A percentile compares a stretch with the other conserved stretches of the same genome.
Evolutionary conservation across 805 yeast genomes (phyloP).

Genomic region (Cyberlindnera maritima): DNA sequence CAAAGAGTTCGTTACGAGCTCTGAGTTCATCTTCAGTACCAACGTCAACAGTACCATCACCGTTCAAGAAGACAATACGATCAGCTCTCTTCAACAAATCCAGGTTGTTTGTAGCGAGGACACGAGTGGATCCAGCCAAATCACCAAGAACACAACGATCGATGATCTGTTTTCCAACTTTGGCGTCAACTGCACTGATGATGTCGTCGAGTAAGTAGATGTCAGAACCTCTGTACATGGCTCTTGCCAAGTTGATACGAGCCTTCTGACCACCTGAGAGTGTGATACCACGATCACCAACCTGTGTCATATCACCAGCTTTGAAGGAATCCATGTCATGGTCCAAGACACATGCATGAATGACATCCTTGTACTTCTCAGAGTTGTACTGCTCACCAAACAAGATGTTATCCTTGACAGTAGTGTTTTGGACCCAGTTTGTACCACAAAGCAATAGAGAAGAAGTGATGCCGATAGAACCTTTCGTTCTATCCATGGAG

Average conservation of each 20-base stretch:
- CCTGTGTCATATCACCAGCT: constrained; percentile 74
- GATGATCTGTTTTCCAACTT: constrained; percentile 71
- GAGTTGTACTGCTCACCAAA: constrained; percentile 60
- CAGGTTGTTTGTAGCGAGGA: constrained; percentile 82
- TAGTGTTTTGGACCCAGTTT: constrained; percentile 81
- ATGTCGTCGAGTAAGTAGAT: constrained; percentile 61
- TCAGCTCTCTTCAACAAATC: constrained; percentile 66
- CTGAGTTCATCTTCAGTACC: constrained; percentile 60
- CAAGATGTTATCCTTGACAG: constrained; percentile 67
- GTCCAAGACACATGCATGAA: constrained; percentile 60
- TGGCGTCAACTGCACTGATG: constrained; percentile 69
- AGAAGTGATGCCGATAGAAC: constrained; percentile 51
- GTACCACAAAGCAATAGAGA: constrained; percentile 49
- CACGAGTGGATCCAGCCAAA: constrained; percentile 61
- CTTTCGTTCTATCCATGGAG: constrained; percentile 47
- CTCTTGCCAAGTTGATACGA: constrained; percentile 62
- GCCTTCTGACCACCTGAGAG: constrained; percentile 75
- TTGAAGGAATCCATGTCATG: constrained; percentile 62
- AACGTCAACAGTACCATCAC: constrained; percentile 56
- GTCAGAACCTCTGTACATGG: constrained; percentile 59
- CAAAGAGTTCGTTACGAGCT: constrained; percentile 44
- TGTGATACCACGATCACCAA: constrained; percentile 83
- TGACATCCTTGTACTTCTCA: constrained; percentile 47
- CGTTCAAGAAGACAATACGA: constrained; percentile 58
- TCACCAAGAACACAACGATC: constrained; percentile 60